Conservation (phyloP, 306 rosid genomes). For the Glycyrrhiza uralensis region DNA sequence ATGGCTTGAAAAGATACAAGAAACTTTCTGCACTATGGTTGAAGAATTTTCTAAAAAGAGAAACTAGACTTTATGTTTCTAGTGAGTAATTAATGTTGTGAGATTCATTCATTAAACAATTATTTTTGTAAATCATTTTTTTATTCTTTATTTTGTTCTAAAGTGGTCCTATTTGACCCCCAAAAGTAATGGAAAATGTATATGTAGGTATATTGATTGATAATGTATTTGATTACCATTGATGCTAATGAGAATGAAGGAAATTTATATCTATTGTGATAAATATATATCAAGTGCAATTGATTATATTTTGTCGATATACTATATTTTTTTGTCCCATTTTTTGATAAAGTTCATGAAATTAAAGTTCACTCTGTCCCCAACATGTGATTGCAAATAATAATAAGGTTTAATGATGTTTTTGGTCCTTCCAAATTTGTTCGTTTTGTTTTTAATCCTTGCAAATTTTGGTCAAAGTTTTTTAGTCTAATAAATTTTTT, state of each 20-base stretch:
- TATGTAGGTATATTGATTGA: not conserved
- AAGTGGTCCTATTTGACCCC: not conserved
- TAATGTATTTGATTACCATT: not conserved
- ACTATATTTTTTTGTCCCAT: too few relatives aligned
- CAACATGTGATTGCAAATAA: too few relatives aligned
- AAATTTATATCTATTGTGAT: too few relatives aligned
- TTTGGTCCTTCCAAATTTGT: too few relatives aligned
- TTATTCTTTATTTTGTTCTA: not conserved
- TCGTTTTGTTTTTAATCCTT: too few relatives aligned
- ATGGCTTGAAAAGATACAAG: conserved; percentile 38
- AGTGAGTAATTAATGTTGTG: not conserved
- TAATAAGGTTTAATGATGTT: too few relatives aligned
- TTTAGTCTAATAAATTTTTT: too few relatives aligned
- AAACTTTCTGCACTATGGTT: conserved; percentile 55
- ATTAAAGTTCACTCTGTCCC: too few relatives aligned
- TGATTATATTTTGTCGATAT: too few relatives aligned
- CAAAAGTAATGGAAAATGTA: not conserved
- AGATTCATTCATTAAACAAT: not conserved
- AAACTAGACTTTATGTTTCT: not conserved
- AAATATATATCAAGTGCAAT: too few relatives aligned
- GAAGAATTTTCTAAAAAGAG: conserved; percentile 36
- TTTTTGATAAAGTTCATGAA: too few relatives aligned
- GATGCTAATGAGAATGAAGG: not conserved
- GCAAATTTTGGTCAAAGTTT: too few relatives aligned
- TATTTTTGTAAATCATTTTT: not conserved